Evolutionary conservation across 2,329 filamentous ascomycete genomes (phyloP).

Genomic region (Elsinoe perseae): DNA sequence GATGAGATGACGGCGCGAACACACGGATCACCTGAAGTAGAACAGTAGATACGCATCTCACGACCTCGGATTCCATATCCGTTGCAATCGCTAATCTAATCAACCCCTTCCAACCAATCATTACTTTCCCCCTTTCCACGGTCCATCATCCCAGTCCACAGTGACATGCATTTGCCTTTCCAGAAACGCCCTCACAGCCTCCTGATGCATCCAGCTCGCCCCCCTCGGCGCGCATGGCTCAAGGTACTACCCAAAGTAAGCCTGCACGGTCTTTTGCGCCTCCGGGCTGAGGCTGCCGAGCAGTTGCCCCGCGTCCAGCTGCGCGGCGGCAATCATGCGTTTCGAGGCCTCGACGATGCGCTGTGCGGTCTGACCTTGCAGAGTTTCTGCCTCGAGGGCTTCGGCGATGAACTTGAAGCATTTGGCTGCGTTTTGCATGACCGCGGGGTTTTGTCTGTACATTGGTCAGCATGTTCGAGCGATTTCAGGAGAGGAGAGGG

Average conservation of each 20-base stretch:
- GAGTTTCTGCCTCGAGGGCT: slow-evolving; percentile 81
- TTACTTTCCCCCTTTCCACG: background rate
- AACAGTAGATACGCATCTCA: background rate
- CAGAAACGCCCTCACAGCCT: slow-evolving; percentile 7
- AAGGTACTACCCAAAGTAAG: slow-evolving; percentile 30
- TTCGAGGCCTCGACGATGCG: slow-evolving; percentile 73
- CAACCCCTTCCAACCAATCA: background rate
- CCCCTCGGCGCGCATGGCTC: background rate
- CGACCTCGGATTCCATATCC: background rate
- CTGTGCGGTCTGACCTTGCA: slow-evolving; percentile 74
- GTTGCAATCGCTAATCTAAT: slow-evolving; percentile 3
- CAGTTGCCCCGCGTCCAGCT: slow-evolving; percentile 67
- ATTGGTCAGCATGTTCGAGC: slow-evolving; percentile 24
- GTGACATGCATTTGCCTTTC: background rate
- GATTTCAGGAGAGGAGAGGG: background rate
- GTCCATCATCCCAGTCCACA: background rate
- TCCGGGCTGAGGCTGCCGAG: slow-evolving; percentile 69
- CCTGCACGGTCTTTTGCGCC: slow-evolving; percentile 56
- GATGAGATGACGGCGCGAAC: background rate
- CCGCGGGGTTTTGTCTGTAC: slow-evolving; percentile 74
- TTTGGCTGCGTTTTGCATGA: slow-evolving; percentile 68
- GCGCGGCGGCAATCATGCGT: slow-evolving; percentile 63
- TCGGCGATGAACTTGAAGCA: slow-evolving; percentile 80
- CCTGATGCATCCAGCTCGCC: background rate
- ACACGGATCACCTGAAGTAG: background rate